Percentiles rank a stretch among this genome's conserved stretches.
These are phyloP conservation scores for Pyricularia pennisetigena DNA, from an alignment of 2,329 filamentous ascomycete genomes.

Conservation along the genomic window DNA sequence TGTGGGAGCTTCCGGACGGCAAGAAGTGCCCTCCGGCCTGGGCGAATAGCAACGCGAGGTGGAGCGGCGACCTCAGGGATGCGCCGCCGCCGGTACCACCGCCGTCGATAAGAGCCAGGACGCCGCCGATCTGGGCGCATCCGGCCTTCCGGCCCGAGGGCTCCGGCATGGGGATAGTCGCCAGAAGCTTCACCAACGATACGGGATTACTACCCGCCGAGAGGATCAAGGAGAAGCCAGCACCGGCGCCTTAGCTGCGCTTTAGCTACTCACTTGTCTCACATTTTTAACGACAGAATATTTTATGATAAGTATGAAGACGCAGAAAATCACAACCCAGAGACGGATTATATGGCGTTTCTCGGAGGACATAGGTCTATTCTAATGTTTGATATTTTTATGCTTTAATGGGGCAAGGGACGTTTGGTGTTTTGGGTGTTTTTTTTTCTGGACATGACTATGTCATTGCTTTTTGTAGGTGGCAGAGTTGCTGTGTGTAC, in stretches of 20 bases:
- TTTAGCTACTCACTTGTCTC: neutral
- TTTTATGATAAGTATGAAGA: neutral
- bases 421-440: neutral
- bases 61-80: conserved; percentile 1
- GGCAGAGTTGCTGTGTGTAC: neutral
- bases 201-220: conserved; percentile 1
- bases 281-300: neutral
- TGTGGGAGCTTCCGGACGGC: conserved; percentile 4
- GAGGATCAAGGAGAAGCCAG: neutral
- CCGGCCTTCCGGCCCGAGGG: conserved; percentile 3
- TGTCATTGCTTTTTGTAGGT: neutral
- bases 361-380: neutral
- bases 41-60: conserved; percentile 2
- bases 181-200: conserved; percentile 3
- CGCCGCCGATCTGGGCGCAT: conserved; percentile 5
- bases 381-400: neutral
- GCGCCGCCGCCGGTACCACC: conserved; percentile 1
- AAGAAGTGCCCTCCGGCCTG: conserved; percentile 5
- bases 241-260: neutral
- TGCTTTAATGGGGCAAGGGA: neutral
- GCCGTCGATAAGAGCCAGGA: conserved; percentile 2
- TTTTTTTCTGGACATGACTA: neutral
- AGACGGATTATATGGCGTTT: neutral
- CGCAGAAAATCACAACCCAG: neutral
- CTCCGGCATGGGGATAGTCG: neutral